Conservation (phyloP, 2,329 filamentous ascomycete genomes). For the Elsinoe fawcettii region DNA sequence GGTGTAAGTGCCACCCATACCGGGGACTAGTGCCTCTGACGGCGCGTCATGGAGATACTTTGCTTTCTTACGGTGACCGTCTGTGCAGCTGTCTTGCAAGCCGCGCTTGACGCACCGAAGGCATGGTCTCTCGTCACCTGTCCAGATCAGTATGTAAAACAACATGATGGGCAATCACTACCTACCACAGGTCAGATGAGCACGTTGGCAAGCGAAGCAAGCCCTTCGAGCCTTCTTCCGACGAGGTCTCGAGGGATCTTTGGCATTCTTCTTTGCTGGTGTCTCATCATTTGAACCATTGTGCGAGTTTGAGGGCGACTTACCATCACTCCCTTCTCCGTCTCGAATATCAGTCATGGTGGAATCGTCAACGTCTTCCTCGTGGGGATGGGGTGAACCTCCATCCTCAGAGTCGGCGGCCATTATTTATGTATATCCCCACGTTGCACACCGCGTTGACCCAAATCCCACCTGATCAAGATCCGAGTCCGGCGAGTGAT, state of each 20-base stretch:
- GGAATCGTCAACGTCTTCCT: constrained; percentile 29
- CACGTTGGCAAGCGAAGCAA: constrained; percentile 93
- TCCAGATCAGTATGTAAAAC: constrained; percentile 5
- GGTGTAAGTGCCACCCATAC: constrained; percentile 62
- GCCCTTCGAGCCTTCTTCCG: constrained; percentile 94
- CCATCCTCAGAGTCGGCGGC: constrained; percentile 42
- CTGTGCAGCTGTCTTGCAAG: constrained; percentile 83
- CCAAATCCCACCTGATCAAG: constrained; percentile 6
- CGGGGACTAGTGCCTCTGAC: constrained; percentile 79
- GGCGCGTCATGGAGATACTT: constrained; percentile 98
- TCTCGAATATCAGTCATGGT: constrained; percentile 38
- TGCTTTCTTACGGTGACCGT: constrained; percentile 95
- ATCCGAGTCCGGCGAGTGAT: not conserved
- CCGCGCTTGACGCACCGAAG: constrained; percentile 89
- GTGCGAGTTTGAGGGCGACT: constrained; percentile 28
- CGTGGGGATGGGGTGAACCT: constrained; percentile 39
- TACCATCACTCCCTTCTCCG: constrained; percentile 32
- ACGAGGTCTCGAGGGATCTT: constrained; percentile 81
- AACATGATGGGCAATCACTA: constrained; percentile 23
- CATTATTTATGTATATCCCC: constrained; percentile 23
- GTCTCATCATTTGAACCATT: constrained; percentile 29
- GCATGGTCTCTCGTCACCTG: constrained; percentile 92
- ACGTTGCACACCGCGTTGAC: constrained; percentile 11
- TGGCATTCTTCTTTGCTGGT: constrained; percentile 49
- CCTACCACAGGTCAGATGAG: constrained; percentile 97